Evolutionary conservation across 495 filamentous ascomycete genomes (phyloP).

Genomic region (Xylaria castorea): DNA sequence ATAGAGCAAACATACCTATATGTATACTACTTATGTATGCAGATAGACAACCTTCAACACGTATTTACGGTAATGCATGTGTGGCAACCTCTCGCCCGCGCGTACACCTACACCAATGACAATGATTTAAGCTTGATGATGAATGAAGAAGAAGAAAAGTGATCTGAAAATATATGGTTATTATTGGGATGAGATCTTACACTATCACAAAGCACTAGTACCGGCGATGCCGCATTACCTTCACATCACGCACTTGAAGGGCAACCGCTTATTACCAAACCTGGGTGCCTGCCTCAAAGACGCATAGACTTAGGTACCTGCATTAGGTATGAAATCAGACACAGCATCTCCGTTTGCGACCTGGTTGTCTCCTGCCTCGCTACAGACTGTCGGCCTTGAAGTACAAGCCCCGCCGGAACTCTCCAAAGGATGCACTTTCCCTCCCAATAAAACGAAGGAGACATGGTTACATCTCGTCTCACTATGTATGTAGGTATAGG

Average conservation of each 20-base stretch:
- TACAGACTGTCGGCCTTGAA: background rate
- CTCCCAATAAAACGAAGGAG: background rate
- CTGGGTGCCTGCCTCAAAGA: constrained; percentile 1
- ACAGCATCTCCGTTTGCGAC: background rate
- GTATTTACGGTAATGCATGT: background rate
- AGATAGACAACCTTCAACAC: background rate
- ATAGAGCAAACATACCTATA: background rate
- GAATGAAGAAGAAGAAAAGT: background rate
- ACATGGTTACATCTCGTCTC: background rate
- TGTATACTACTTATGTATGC: background rate
- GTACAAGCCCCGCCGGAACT: background rate
- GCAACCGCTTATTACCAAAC: background rate
- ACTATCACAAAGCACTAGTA: background rate
- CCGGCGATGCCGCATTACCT: constrained; percentile 11
- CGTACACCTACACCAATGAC: background rate
- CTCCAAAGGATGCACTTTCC: background rate
- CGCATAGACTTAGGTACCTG: background rate
- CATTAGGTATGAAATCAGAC: background rate
- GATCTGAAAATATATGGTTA: background rate
- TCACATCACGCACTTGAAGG: background rate
- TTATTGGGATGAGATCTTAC: constrained; percentile 8
- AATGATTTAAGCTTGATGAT: background rate
- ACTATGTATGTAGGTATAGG: no score
- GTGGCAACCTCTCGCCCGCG: background rate
- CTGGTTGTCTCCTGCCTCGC: background rate